These are phyloP conservation scores for Clarkia xantiana DNA, from an alignment of 345 rosid species.

Conservation along the genomic window DNA sequence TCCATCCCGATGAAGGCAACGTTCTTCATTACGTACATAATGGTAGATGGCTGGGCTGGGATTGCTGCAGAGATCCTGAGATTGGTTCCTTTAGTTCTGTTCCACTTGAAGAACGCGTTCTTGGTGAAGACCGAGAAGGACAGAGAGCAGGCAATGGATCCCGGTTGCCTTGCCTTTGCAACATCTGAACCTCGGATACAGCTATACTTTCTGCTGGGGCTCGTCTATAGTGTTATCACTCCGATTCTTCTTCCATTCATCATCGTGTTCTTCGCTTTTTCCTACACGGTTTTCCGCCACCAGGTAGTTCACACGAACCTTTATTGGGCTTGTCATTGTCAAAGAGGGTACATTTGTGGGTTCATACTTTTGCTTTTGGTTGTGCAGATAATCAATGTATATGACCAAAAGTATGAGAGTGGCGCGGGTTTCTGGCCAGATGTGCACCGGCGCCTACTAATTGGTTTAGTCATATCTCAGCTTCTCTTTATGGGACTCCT, in stretches of 20 bases:
- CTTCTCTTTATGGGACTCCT: slow-evolving; percentile 71
- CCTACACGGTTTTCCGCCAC: slow-evolving; percentile 70
- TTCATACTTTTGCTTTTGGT: slow-evolving; percentile 1
- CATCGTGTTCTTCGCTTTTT: slow-evolving; percentile 64
- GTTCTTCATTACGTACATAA: slow-evolving; percentile 75
- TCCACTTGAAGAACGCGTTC: slow-evolving; percentile 71
- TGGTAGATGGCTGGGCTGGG: slow-evolving; percentile 99
- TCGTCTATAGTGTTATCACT: slow-evolving; percentile 68
- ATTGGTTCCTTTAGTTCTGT: slow-evolving; percentile 55
- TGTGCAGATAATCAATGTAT: slow-evolving; percentile 76
- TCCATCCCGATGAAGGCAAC: slow-evolving; percentile 93
- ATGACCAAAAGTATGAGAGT: slow-evolving; percentile 77
- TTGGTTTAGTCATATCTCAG: slow-evolving; percentile 61
- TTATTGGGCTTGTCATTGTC: no score
- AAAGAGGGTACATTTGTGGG: neutral
- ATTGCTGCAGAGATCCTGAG: slow-evolving; percentile 89
- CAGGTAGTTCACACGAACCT: slow-evolving; percentile 39
- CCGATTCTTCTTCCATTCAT: slow-evolving; percentile 86
- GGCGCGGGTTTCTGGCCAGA: slow-evolving; percentile 96
- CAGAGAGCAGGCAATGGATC: slow-evolving; percentile 86
- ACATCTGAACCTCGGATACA: slow-evolving; percentile 72
- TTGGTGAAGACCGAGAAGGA: slow-evolving; percentile 87
- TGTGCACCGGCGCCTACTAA: slow-evolving; percentile 61
- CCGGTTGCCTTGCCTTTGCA: slow-evolving; percentile 61
- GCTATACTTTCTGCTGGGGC: slow-evolving; percentile 73